Percentiles rank a stretch among this genome's conserved stretches.
Evolutionary conservation across 2,329 filamentous ascomycete genomes (phyloP).

Genomic region (Albophoma yamanashiensis): DNA sequence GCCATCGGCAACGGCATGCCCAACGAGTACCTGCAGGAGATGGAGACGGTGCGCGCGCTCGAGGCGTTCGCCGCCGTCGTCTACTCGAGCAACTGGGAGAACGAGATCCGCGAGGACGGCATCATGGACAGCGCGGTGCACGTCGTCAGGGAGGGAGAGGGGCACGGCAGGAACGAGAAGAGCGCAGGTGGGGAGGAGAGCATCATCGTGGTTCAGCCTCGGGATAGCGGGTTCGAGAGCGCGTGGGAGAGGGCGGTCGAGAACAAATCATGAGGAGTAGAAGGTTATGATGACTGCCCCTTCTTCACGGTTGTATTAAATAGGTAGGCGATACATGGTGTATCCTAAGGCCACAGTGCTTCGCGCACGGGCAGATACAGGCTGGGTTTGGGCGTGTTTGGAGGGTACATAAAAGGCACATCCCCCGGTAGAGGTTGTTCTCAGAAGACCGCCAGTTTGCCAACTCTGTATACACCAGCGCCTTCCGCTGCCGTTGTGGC

Average conservation of each 20-base stretch:
- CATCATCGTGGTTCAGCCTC: constrained; percentile 38
- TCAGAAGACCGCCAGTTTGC: neutral
- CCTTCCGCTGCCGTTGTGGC: neutral
- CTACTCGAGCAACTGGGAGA: constrained; percentile 75
- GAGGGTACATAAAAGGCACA: neutral
- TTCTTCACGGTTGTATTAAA: constrained; percentile 4
- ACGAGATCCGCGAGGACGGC: constrained; percentile 44
- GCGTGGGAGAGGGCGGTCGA: constrained; percentile 56
- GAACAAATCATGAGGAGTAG: constrained; percentile 12
- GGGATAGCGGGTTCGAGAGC: constrained; percentile 47
- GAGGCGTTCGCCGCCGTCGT: constrained; percentile 81
- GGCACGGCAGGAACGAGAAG: constrained; percentile 7
- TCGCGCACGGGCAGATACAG: neutral
- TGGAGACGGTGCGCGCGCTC: constrained; percentile 66
- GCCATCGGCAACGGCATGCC: constrained; percentile 70
- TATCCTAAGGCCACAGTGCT: neutral
- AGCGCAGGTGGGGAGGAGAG: constrained; percentile 31
- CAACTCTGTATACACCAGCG: neutral
- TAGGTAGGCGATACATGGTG: neutral
- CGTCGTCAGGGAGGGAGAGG: constrained; percentile 13
- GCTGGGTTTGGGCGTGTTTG: neutral
- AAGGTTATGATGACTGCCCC: neutral
- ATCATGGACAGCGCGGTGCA: constrained; percentile 27
- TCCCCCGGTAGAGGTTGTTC: neutral
- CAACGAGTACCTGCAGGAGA: constrained; percentile 60